A percentile compares a stretch with the other conserved stretches of the same genome.
Evolutionary conservation across 1,284 basidiomycete genomes (phyloP).

Genomic region (Fomitopsis betulina): DNA sequence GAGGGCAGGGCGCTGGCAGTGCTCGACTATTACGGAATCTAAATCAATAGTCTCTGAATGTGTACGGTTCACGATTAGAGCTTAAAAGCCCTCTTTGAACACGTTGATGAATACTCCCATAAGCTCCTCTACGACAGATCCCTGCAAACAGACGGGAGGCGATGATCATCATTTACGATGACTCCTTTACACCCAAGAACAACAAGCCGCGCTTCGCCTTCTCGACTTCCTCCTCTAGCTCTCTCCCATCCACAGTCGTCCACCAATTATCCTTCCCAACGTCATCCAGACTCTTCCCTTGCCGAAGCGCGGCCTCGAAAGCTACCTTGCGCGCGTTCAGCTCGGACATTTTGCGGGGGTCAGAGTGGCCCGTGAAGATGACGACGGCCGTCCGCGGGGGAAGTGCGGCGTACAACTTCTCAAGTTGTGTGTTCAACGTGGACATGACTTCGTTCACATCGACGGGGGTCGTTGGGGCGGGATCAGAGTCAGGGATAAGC

Average conservation of each 20-base stretch:
- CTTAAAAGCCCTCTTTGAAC: too few relatives aligned
- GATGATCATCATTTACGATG: background rate
- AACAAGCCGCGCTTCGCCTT: constrained; percentile 75
- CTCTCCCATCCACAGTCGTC: constrained; percentile 72
- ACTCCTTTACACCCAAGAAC: constrained; percentile 71
- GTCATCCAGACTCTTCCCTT: constrained; percentile 46
- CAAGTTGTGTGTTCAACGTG: constrained; percentile 58
- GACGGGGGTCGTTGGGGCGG: constrained; percentile 15
- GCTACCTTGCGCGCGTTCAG: constrained; percentile 63
- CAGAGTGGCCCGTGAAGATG: constrained; percentile 83
- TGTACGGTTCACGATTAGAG: too few relatives aligned
- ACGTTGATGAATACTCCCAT: too few relatives aligned
- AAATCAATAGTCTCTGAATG: too few relatives aligned
- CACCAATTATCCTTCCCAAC: constrained; percentile 50
- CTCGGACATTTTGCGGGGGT: constrained; percentile 74
- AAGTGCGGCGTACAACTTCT: constrained; percentile 59
- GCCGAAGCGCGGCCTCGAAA: constrained; percentile 70
- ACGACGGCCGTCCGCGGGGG: constrained; percentile 78
- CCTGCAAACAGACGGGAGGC: background rate
- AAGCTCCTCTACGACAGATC: too few relatives aligned
- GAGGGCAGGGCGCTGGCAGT: too few relatives aligned
- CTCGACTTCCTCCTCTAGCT: constrained; percentile 75
- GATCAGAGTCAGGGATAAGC: constrained; percentile 6
- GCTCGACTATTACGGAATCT: too few relatives aligned
- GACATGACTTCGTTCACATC: constrained; percentile 35